phyloP scores from a whole-genome alignment of 2,329 filamentous ascomycete genomes.

The Aciculosporium take region DNA sequence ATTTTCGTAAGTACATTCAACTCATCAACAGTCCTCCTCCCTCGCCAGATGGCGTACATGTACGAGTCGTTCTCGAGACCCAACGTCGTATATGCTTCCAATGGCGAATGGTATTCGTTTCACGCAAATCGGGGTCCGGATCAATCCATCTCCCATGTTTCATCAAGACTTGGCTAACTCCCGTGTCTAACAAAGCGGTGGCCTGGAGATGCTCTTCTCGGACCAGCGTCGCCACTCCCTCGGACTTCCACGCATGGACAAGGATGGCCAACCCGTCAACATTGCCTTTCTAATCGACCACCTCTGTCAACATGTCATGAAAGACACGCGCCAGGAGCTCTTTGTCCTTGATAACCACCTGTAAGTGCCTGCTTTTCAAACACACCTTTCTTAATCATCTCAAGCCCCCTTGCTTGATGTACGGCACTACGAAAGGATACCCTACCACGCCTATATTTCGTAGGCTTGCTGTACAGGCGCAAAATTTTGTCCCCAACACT shows the following conservation, averaged over 20 bases:
- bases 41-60: background rate
- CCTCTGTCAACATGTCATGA: slow-evolving; percentile 72
- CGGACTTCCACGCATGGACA: slow-evolving; percentile 47
- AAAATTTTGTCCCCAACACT: background rate
- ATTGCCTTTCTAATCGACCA: slow-evolving; percentile 65
- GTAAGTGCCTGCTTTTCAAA: slow-evolving; percentile 41
- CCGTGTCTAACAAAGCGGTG: slow-evolving; percentile 45
- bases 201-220: slow-evolving; percentile 85
- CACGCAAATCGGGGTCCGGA: background rate
- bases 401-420: background rate
- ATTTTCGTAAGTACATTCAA: slow-evolving; percentile 37
- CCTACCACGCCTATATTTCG: background rate
- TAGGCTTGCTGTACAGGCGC: background rate
- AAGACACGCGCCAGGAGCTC: slow-evolving; percentile 69
- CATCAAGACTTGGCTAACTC: background rate
- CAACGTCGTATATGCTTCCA: background rate
- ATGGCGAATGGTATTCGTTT: background rate
- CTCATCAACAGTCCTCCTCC: background rate
- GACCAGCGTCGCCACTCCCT: slow-evolving; percentile 63
- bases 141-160: background rate
- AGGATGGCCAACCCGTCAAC: slow-evolving; percentile 46
- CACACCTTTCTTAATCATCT: slow-evolving; percentile 2
- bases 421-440: background rate
- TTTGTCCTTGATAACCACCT: slow-evolving; percentile 80
- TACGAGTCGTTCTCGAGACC: background rate